Conservation (phyloP, 768 basidiomycete genomes). For the Termitomyces sp. region DNA sequence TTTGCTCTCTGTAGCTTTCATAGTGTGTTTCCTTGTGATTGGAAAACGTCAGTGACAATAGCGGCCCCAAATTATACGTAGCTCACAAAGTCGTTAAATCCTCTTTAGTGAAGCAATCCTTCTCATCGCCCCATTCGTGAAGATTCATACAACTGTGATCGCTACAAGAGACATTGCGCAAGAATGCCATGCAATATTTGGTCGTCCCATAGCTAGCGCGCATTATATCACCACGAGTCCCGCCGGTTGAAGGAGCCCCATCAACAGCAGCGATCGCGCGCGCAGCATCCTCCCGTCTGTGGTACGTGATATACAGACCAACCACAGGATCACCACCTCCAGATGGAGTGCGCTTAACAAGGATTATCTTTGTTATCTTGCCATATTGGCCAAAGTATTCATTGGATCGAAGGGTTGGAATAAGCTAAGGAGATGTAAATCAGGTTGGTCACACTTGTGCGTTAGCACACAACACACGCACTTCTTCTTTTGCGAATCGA, state of each 20-base stretch:
- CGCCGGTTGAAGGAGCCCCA: constrained; percentile 86
- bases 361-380: constrained; percentile 91
- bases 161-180: constrained; percentile 78
- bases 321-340: constrained; percentile 70
- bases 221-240: constrained; percentile 76
- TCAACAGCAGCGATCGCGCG: constrained; percentile 92
- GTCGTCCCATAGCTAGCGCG: constrained; percentile 95
- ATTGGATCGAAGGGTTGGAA: constrained; percentile 77
- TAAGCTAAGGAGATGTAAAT: constrained; percentile 5
- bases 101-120: constrained; percentile 96
- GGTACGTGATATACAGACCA: constrained; percentile 96
- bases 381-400: constrained; percentile 99
- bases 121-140: constrained; percentile 98
- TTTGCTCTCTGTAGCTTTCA: constrained; percentile 81
- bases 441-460: neutral
- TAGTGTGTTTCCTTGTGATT: constrained; percentile 74
- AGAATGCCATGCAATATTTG: constrained; percentile 95
- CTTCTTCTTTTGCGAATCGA: constrained; percentile 94
- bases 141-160: constrained; percentile 91
- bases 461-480: constrained; percentile 29
- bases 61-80: constrained; percentile 8
- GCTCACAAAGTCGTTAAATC: constrained; percentile 86
- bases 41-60: constrained; percentile 4
- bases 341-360: constrained; percentile 83
- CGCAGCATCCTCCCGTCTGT: constrained; percentile 91